Percentiles rank a stretch among this genome's conserved stretches.
Evolutionary conservation across 306 rosid species (phyloP).

Genomic region (Inga laurina): DNA sequence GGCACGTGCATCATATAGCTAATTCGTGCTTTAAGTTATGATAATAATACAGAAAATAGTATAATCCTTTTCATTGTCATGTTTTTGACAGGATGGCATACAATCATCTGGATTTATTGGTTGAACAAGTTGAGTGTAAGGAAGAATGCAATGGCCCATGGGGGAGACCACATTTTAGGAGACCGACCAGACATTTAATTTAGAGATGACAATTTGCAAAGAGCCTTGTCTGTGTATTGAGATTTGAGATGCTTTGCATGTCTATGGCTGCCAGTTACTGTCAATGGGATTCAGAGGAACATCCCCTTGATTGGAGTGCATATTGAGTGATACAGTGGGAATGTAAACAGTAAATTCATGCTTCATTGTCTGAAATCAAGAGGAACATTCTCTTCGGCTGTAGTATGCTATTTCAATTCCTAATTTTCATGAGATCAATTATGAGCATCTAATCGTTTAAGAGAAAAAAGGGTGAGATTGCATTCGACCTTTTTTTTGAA

Average conservation of each 20-base stretch:
- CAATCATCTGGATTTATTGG: slow-evolving; percentile 14
- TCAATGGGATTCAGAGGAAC: not conserved
- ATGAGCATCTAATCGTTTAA: not conserved
- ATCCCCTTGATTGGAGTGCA: slow-evolving; percentile 17
- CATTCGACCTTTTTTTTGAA: no score
- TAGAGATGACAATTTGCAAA: slow-evolving; percentile 13
- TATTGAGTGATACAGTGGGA: slow-evolving; percentile 9
- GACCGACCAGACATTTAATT: not conserved
- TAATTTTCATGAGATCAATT: not conserved
- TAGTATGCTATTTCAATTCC: not conserved
- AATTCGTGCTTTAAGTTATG: not conserved
- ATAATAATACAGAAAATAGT: not conserved
- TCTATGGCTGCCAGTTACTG: slow-evolving; percentile 22
- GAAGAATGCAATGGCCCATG: slow-evolving; percentile 14
- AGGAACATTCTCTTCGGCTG: not conserved
- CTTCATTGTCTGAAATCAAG: not conserved
- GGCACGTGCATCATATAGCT: slow-evolving; percentile 31
- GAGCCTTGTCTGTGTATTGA: not conserved
- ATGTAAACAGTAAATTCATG: slow-evolving; percentile 6
- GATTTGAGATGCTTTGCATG: slow-evolving; percentile 1
- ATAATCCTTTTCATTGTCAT: slow-evolving; percentile 15
- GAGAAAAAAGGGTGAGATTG: not conserved
- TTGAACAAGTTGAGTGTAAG: slow-evolving; percentile 22
- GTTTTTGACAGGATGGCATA: slow-evolving; percentile 21
- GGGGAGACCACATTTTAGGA: slow-evolving; percentile 9